Base-by-base conservation (phyloP, 768 basidiomycete genomes). In the Stropharia rugosoannulata region DNA sequence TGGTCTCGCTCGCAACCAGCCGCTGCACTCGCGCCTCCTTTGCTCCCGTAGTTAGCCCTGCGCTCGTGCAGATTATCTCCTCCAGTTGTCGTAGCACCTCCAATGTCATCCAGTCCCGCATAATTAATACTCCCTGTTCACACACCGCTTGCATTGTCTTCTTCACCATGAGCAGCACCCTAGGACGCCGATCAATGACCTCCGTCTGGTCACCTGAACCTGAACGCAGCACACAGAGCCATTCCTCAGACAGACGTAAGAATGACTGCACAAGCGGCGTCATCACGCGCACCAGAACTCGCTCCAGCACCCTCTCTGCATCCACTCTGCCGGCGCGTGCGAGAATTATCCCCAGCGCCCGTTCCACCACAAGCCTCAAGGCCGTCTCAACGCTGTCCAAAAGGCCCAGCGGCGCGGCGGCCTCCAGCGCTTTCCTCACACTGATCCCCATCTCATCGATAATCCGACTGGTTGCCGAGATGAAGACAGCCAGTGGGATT, bases 1-100 rank as follows among this genome's bases (percentile, higher is more conserved):
- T 46, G 22, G 79, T 59, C 58, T 84, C 82, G 57, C 81, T 81
- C 42, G 67, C 70, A 18, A 73, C 77, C 29, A 83, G 72, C 41
- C 66, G 69, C 58, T 62, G 65, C 54, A 78, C 66, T 51, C 79
- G 15, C 54, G 49, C 16, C 52, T 46, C 10, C 38, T 41, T n/a
- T 46, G 55, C 12, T n/a, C 7, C 35, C 42, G 7, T 10, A 5
- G 37, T 5, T n/a, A 51, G 15, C 11, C 25, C 12, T 15, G 32
- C 25, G 6, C 37, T 40, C 36, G 54, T 42, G 3, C 39, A 18
- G 11, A 75, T 67, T 51, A 74, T 66, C 41, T 60, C 59, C 43
- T 70, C 64, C 18, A 82, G 62, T 57, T 80, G 74, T 38, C 72
- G 72, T 37, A 76, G 58, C 9, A 72, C 67, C 55, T 71, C 71